A percentile compares a stretch with the other conserved stretches of the same genome.
phyloP scores from a whole-genome alignment of 2,329 filamentous ascomycete genomes.

The Botrytis deweyae region DNA sequence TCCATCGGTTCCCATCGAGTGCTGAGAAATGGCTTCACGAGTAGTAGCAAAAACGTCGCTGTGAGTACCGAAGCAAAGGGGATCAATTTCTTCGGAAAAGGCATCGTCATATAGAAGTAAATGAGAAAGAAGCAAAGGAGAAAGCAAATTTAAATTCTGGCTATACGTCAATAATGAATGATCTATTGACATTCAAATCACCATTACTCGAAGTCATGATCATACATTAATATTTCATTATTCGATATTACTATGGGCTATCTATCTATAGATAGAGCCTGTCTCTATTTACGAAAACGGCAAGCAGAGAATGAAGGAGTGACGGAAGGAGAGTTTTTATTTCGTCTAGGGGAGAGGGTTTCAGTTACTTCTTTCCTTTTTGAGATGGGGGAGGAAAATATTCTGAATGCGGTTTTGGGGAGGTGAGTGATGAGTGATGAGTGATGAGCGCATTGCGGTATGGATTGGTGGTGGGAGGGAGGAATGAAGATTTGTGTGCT shows the following conservation, averaged over 20 bases:
- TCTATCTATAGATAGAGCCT: not conserved
- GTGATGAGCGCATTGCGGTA: not conserved
- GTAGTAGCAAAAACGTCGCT: not conserved
- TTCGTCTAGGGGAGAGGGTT: not conserved
- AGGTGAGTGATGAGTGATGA: no score
- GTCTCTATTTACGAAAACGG: not conserved
- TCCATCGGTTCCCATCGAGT: not conserved
- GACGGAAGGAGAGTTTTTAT: not conserved
- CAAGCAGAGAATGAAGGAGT: not conserved
- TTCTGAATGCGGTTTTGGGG: not conserved
- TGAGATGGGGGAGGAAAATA: not conserved
- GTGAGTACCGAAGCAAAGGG: constrained; percentile 8
- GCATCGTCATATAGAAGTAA: not conserved
- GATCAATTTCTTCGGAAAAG: constrained; percentile 12
- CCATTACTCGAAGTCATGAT: not conserved
- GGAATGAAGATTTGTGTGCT: not conserved
- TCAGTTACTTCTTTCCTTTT: constrained; percentile 1
- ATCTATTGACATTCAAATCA: not conserved
- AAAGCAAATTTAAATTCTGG: not conserved
- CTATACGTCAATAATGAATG: not conserved
- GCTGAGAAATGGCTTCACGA: not conserved
- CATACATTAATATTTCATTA: not conserved
- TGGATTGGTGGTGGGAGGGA: not conserved
- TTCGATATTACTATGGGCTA: not conserved
- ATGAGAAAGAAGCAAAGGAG: not conserved